These are phyloP conservation scores for Thielaviopsis punctulata DNA, from an alignment of 2,329 filamentous ascomycete genomes.

Conservation along the genomic window DNA sequence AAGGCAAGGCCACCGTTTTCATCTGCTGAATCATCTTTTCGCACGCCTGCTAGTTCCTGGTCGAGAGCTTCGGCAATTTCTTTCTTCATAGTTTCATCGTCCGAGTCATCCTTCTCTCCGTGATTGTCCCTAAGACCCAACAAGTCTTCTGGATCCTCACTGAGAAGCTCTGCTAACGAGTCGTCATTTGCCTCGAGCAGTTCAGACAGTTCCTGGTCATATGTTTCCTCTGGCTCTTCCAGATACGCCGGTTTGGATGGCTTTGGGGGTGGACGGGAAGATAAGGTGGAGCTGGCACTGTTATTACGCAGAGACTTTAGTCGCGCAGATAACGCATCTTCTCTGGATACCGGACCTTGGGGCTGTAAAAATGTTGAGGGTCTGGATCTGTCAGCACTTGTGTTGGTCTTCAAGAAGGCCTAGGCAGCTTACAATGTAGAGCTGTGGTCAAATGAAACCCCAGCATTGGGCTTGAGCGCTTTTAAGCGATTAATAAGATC, in stretches of 20 bases:
- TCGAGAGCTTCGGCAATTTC: slow-evolving; percentile 29
- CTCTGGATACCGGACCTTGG: slow-evolving; percentile 22
- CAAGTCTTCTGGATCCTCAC: slow-evolving; percentile 21
- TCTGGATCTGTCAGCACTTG: neutral
- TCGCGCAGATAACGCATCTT: slow-evolving; percentile 34
- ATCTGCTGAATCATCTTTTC: slow-evolving; percentile 10
- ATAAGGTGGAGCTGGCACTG: neutral
- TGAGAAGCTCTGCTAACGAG: slow-evolving; percentile 34
- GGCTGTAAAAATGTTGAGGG: slow-evolving; percentile 13
- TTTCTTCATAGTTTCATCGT: slow-evolving; percentile 30
- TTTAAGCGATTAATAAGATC: slow-evolving; percentile 34
- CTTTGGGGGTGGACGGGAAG: neutral
- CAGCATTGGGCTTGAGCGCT: slow-evolving; percentile 29
- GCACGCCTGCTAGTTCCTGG: slow-evolving; percentile 2
- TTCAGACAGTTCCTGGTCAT: neutral
- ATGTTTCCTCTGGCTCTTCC: neutral
- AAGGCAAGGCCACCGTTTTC: slow-evolving; percentile 17
- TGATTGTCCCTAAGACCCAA: slow-evolving; percentile 12
- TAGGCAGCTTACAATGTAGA: slow-evolving; percentile 22
- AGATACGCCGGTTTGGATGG: neutral
- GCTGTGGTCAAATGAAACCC: slow-evolving; percentile 16
- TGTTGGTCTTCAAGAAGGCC: neutral
- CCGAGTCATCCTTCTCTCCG: slow-evolving; percentile 25
- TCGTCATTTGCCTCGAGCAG: slow-evolving; percentile 33
- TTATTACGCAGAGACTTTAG: slow-evolving; percentile 30